phyloP scores from a whole-genome alignment of 148 eudicot genomes.

The Rhododendron mucronatum region DNA sequence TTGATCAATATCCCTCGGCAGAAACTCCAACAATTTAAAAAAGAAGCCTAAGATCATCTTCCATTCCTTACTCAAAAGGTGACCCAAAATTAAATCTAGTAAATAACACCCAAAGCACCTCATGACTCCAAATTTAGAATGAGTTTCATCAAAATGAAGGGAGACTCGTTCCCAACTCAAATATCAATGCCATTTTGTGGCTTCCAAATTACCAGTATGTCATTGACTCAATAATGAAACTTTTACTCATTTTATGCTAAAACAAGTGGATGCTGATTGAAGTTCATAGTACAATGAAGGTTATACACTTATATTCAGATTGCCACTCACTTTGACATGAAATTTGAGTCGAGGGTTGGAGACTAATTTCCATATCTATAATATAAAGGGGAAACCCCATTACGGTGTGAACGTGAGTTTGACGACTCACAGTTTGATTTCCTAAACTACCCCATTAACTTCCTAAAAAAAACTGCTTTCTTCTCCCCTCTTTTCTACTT shows the following conservation, averaged over 20 bases:
- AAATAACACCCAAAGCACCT: not conserved
- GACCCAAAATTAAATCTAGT: not conserved
- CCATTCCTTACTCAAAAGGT: not conserved
- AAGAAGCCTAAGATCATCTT: not conserved
- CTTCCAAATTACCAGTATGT: not conserved
- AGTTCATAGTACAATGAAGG: not conserved
- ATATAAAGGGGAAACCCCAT: no score
- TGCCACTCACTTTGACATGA: not conserved
- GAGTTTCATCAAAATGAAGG: not conserved
- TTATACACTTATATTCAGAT: not conserved
- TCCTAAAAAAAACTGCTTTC: not conserved
- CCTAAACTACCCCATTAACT: not conserved
- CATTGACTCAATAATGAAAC: not conserved
- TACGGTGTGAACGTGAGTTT: no score
- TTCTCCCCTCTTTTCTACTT: not conserved
- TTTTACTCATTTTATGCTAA: not conserved
- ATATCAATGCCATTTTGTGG: not conserved
- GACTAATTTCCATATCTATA: not conserved
- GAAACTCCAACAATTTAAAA: not conserved
- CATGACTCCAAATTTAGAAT: not conserved
- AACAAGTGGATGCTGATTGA: not conserved
- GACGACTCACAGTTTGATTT: no score
- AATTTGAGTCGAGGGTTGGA: not conserved
- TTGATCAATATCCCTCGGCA: not conserved
- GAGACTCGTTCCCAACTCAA: not conserved